Base-by-base conservation (phyloP, 148 eudicot species). In the Camellia sinensis region DNA sequence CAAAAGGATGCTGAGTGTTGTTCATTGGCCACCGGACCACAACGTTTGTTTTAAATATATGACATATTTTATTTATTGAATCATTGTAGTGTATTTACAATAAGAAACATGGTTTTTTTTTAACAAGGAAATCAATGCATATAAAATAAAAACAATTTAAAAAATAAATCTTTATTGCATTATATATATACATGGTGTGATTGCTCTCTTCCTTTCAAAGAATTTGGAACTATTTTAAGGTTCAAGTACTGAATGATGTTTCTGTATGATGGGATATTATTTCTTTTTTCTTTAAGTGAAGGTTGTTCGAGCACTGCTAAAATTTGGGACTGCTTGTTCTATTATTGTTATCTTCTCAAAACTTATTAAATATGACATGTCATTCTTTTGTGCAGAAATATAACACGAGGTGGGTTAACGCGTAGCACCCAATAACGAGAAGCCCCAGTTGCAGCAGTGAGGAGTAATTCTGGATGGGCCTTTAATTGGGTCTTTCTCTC, bases 351-450 rank as follows among this genome's bases (percentile, higher is more conserved):
- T 71, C 13, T 53, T 7, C 44, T 22, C 4, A 5, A 37, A 5
- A 19, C 22, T 71, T 41, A 21, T 21, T 14, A 12, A 6, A 12
- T 43, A 52, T 70, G 4, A 70, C 86, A 79, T 52, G 72, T 84
- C 67, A 61, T 78, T 68, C 67, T 76, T 78, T 6, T 79, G 54
- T 89, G 88, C 98, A 94, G 98, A 90, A 86, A 84, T 82, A 75
- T 82, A 69, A 79, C 87, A 74, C 91, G 98, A 65, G 89, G 90
- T 10, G 98, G 93, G 75, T 80, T 90, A 84, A 91, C 90, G 43
- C 95, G 98, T 71, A 90, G 92, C 92, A 89, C 90, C 75, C 95
- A 93, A 87, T 95, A 87, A 85, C 91, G 64, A 71, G 80, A 78
- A 81, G 83, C 79, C 62, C 19, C 19, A 62, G 29, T 70, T 60